Conservation (phyloP, 768 basidiomycete species). For the Pisolithus albus region DNA sequence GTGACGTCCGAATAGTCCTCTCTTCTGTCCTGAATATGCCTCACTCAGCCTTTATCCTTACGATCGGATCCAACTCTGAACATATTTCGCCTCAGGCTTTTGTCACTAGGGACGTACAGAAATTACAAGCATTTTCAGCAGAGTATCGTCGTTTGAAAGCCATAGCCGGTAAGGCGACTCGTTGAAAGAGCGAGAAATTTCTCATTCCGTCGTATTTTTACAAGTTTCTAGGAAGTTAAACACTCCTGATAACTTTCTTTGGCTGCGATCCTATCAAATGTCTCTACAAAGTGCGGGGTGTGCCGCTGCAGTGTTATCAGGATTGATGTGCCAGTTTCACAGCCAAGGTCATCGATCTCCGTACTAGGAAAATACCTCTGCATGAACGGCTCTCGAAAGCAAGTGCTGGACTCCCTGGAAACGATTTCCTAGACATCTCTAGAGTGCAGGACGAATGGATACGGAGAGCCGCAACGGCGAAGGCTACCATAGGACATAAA, state of each 20-base stretch:
- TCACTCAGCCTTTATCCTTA: slow-evolving; percentile 45
- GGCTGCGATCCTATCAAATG: slow-evolving; percentile 12
- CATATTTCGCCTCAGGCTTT: slow-evolving; percentile 38
- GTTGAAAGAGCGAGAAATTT: background rate
- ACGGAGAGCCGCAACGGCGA: slow-evolving; percentile 34
- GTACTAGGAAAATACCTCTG: slow-evolving; percentile 41
- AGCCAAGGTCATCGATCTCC: slow-evolving; percentile 39
- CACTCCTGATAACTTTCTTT: slow-evolving; percentile 10
- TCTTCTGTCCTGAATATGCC: background rate
- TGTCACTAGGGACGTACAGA: slow-evolving; percentile 41
- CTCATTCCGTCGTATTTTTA: background rate
- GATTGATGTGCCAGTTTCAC: background rate
- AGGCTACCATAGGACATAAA: slow-evolving; percentile 17
- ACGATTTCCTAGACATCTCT: slow-evolving; percentile 53
- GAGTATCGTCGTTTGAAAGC: slow-evolving; percentile 56
- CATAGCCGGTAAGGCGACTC: slow-evolving; percentile 34
- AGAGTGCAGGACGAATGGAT: slow-evolving; percentile 64
- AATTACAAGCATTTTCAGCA: slow-evolving; percentile 39
- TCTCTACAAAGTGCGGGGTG: background rate
- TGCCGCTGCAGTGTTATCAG: background rate
- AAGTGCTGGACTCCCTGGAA: slow-evolving; percentile 53
- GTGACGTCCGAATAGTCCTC: slow-evolving; percentile 4
- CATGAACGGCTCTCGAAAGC: slow-evolving; percentile 51
- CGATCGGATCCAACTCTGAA: slow-evolving; percentile 37
- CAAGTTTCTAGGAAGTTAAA: slow-evolving; percentile 8